Evolutionary conservation across 1,284 basidiomycete genomes (phyloP).

Genomic region (Irpex sp.): DNA sequence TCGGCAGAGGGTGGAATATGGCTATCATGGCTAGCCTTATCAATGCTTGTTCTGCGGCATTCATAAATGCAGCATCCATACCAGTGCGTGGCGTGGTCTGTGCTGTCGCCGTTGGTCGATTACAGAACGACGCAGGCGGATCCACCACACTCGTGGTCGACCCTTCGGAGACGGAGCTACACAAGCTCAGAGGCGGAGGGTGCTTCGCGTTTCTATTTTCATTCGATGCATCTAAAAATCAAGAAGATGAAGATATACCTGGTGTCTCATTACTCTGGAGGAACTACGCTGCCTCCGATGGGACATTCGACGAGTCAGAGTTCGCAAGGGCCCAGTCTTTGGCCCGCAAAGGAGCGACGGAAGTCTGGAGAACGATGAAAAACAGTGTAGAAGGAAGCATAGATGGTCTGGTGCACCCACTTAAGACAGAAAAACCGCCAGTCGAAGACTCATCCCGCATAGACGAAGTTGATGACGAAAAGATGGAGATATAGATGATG

Average conservation of each 20-base stretch:
- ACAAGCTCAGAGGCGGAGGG: constrained; percentile 38
- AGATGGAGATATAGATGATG: constrained; percentile 23
- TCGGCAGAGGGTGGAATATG: constrained; percentile 26
- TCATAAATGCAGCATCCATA: constrained; percentile 64
- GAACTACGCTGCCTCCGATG: constrained; percentile 40
- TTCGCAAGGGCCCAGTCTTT: constrained; percentile 41
- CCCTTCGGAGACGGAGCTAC: constrained; percentile 46
- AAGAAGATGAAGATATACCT: constrained; percentile 20
- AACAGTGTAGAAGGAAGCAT: constrained; percentile 27
- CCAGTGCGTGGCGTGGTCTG: constrained; percentile 69
- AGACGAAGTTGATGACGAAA: constrained; percentile 18
- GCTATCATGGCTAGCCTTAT: constrained; percentile 50
- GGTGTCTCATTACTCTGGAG: constrained; percentile 46
- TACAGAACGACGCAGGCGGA: constrained; percentile 12
- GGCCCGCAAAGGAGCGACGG: constrained; percentile 41
- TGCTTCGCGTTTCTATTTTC: constrained; percentile 71
- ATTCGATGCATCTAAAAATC: constrained; percentile 19
- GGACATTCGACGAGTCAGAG: constrained; percentile 38
- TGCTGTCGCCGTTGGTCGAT: constrained; percentile 54
- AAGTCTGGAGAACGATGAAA: constrained; percentile 48
- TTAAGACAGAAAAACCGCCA: not conserved
- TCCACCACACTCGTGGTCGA: constrained; percentile 42
- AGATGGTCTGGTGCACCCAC: not conserved
- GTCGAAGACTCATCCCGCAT: not conserved
- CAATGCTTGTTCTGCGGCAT: constrained; percentile 63